phyloP scores from a whole-genome alignment of 139 green algal species.

The Picochlorum sp. region DNA sequence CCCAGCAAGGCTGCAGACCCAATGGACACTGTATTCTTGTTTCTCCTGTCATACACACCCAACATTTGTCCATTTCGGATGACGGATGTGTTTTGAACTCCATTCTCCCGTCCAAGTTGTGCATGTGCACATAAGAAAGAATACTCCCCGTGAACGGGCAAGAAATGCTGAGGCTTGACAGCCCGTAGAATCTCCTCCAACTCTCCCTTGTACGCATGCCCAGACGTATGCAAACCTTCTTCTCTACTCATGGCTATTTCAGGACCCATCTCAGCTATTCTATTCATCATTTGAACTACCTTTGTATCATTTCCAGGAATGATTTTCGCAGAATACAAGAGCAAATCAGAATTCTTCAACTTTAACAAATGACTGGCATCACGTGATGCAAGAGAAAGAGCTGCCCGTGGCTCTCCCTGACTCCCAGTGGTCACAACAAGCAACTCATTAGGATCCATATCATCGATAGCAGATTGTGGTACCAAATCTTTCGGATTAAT shows the following conservation, averaged over 20 bases:
- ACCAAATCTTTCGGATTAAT: constrained; percentile 76
- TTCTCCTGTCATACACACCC: constrained; percentile 69
- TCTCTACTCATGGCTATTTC: constrained; percentile 63
- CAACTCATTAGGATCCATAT: constrained; percentile 76
- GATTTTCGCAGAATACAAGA: constrained; percentile 91
- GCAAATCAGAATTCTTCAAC: constrained; percentile 68
- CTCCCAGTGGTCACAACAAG: constrained; percentile 72
- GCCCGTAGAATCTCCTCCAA: constrained; percentile 81
- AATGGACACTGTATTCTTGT: constrained; percentile 52
- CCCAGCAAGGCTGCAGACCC: constrained; percentile 58
- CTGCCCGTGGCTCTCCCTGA: constrained; percentile 78
- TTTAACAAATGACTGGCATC: constrained; percentile 64
- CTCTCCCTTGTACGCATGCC: constrained; percentile 76
- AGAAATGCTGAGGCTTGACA: constrained; percentile 94
- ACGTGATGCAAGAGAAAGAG: constrained; percentile 73
- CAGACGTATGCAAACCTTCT: constrained; percentile 79
- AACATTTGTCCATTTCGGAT: constrained; percentile 97
- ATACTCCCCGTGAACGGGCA: constrained; percentile 97
- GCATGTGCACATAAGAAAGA: constrained; percentile 91
- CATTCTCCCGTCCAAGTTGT: constrained; percentile 26
- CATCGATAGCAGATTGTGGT: constrained; percentile 48
- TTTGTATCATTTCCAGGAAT: constrained; percentile 73
- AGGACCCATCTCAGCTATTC: constrained; percentile 60
- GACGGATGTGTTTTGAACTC: constrained; percentile 64
- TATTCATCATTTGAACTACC: constrained; percentile 95